Percentiles rank a stretch among this genome's conserved stretches.
phyloP scores from a whole-genome alignment of 768 basidiomycete genomes.

The Mycena vitilis region DNA sequence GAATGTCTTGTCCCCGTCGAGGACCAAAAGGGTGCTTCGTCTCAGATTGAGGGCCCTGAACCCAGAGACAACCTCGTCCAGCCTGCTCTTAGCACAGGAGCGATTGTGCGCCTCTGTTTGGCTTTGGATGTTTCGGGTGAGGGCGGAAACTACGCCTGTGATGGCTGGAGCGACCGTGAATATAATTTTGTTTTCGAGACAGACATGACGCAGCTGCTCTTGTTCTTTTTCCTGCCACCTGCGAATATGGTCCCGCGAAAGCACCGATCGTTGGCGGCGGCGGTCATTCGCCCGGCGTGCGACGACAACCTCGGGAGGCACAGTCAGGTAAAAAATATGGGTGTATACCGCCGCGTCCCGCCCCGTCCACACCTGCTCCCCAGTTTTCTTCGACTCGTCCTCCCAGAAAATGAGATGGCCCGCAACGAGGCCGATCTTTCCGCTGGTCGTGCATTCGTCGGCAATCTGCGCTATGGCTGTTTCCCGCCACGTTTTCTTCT shows the following conservation, averaged over 20 bases:
- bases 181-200: conserved; percentile 36
- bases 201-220: conserved; percentile 37
- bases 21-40: conserved; percentile 31
- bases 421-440: conserved; percentile 37
- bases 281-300: conserved; percentile 34
- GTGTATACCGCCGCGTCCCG: conserved; percentile 35
- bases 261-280: conserved; percentile 26
- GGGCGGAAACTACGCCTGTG: conserved; percentile 28
- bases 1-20: conserved; percentile 40
- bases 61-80: conserved; percentile 33
- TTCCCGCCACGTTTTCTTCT: conserved; percentile 35
- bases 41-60: conserved; percentile 9
- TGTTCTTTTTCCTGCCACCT: conserved; percentile 38
- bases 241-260: conserved; percentile 35
- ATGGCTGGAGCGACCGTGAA: conserved; percentile 33
- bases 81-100: conserved; percentile 29
- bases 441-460: conserved; percentile 31
- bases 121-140: conserved; percentile 34
- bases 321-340: conserved; percentile 39
- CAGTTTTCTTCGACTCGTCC: conserved; percentile 26
- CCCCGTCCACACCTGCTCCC: conserved; percentile 35
- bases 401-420: conserved; percentile 42
- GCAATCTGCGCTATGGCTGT: conserved; percentile 35
- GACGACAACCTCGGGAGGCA: conserved; percentile 33
- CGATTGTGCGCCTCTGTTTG: conserved; percentile 34